Conservation (phyloP, 2,329 filamentous ascomycete species). For the Colletotrichum siamense region DNA sequence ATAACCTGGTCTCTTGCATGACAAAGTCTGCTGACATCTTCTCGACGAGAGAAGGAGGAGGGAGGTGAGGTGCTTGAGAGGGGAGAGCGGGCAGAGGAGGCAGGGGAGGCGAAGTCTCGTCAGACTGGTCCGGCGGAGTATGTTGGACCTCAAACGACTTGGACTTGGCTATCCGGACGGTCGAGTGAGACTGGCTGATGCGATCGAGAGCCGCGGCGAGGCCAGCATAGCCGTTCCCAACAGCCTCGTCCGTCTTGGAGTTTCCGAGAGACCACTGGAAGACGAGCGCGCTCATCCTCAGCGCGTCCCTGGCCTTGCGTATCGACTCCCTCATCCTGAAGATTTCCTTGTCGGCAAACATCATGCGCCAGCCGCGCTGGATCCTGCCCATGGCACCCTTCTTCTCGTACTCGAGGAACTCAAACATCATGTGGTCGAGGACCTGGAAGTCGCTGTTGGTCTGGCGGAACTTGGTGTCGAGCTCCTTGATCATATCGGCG, state of each 20-base stretch:
- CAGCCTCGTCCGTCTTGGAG: constrained; percentile 61
- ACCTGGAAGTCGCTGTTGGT: constrained; percentile 67
- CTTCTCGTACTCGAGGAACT: constrained; percentile 66
- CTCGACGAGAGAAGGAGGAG: constrained; percentile 21
- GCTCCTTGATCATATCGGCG: constrained; percentile 64
- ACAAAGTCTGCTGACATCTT: constrained; percentile 21
- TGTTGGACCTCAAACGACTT: constrained; percentile 31
- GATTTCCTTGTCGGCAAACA: constrained; percentile 67
- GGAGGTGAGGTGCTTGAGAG: constrained; percentile 22
- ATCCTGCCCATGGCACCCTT: constrained; percentile 66
- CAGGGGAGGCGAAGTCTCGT: background rate
- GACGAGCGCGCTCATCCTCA: constrained; percentile 68
- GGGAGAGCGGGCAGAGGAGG: constrained; percentile 10
- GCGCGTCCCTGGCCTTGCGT: constrained; percentile 61
- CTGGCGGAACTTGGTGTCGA: constrained; percentile 67
- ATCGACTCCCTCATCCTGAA: constrained; percentile 64
- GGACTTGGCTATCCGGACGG: constrained; percentile 29
- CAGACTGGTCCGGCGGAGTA: background rate
- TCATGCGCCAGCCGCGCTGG: constrained; percentile 66
- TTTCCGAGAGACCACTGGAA: constrained; percentile 70
- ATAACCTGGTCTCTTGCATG: constrained; percentile 20
- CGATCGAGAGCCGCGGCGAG: constrained; percentile 68
- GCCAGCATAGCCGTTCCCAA: constrained; percentile 71
- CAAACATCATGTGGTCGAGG: constrained; percentile 67
- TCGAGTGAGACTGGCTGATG: constrained; percentile 37